Conservation (phyloP, 164 flowering plant genomes). For the Pachysandra terminalis region DNA sequence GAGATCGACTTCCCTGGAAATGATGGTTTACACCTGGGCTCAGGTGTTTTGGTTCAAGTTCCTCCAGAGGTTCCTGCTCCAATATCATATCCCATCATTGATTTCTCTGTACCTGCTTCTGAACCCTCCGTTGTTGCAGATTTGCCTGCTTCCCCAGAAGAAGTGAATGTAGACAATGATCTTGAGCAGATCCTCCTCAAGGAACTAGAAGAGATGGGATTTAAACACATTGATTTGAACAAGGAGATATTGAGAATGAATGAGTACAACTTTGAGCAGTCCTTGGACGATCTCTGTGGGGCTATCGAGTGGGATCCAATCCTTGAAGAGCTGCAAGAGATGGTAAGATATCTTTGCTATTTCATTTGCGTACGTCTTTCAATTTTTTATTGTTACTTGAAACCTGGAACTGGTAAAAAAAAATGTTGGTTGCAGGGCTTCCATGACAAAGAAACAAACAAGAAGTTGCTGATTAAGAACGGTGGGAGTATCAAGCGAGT, state of each 20-base stretch:
- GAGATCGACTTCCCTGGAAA: slow-evolving; percentile 34
- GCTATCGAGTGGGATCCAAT: slow-evolving; percentile 83
- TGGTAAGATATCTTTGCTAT: slow-evolving; percentile 41
- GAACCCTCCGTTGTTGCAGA: slow-evolving; percentile 11
- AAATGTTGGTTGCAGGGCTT: slow-evolving; percentile 62
- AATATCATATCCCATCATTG: slow-evolving; percentile 41
- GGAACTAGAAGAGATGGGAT: slow-evolving; percentile 86
- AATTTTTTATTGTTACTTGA: too few relatives aligned
- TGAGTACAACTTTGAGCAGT: slow-evolving; percentile 57
- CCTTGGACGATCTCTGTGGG: slow-evolving; percentile 71
- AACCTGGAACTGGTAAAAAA: too few relatives aligned
- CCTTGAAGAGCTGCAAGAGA: slow-evolving; percentile 76
- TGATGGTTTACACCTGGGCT: slow-evolving; percentile 32
- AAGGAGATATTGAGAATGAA: slow-evolving; percentile 63
- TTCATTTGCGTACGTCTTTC: not conserved
- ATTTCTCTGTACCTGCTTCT: slow-evolving; percentile 20
- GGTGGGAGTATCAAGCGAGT: slow-evolving; percentile 85
- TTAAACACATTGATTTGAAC: slow-evolving; percentile 67
- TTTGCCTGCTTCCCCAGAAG: slow-evolving; percentile 7
- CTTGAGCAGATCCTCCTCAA: slow-evolving; percentile 59
- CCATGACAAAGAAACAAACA: slow-evolving; percentile 55
- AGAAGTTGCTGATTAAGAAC: slow-evolving; percentile 73
- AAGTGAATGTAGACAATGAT: not conserved
- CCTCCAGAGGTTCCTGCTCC: slow-evolving; percentile 19
- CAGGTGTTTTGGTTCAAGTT: slow-evolving; percentile 18